A percentile compares a stretch with the other conserved stretches of the same genome.
Conservation (phyloP, 345 rosid species). For the Eucalyptus cloeziana region DNA sequence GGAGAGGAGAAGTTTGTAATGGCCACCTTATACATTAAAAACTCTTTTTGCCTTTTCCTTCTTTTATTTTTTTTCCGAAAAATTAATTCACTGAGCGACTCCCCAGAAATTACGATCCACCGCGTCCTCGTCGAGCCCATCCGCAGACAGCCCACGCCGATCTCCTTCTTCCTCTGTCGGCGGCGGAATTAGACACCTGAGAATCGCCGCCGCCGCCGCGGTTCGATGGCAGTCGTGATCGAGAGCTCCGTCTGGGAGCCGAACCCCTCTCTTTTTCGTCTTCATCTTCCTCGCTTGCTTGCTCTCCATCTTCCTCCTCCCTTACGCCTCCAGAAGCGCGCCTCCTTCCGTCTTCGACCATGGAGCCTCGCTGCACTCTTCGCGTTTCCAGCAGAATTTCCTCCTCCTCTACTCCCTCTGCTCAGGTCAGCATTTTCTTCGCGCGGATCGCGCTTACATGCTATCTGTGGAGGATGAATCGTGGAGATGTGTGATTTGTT, state of each 20-base stretch:
- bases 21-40: no score
- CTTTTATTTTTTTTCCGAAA: no score
- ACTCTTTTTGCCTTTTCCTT: no score
- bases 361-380: slow-evolving; percentile 22
- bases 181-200: background rate
- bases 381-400: slow-evolving; percentile 56
- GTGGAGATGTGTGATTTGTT: background rate
- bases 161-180: background rate
- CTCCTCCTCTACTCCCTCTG: slow-evolving; percentile 59
- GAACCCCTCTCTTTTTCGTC: slow-evolving; percentile 23
- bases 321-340: slow-evolving; percentile 18
- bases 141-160: background rate
- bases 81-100: no score
- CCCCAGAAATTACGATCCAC: background rate
- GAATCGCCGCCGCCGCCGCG: background rate
- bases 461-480: background rate
- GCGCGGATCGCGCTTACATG: background rate
- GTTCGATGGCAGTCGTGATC: slow-evolving; percentile 51
- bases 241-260: slow-evolving; percentile 76
- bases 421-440: slow-evolving; percentile 33
- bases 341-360: slow-evolving; percentile 35
- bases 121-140: background rate
- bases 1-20: no score
- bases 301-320: slow-evolving; percentile 38
- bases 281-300: slow-evolving; percentile 48